These are phyloP conservation scores for Hemileccinum impolitum DNA, from an alignment of 768 basidiomycete species.

Conservation along the genomic window DNA sequence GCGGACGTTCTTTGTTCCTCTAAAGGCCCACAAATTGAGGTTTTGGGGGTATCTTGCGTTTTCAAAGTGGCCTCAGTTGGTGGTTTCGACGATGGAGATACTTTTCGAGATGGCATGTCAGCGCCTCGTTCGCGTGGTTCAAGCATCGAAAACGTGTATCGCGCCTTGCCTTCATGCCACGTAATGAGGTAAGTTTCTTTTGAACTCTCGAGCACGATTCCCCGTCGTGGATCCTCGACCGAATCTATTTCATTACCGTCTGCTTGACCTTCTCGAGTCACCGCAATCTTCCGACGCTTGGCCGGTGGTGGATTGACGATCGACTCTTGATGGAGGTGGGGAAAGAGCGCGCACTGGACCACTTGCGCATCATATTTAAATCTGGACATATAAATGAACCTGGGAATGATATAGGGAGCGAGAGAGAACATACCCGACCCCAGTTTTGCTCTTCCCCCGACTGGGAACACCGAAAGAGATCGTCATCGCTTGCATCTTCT, in stretches of 20 bases:
- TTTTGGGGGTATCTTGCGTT: background rate
- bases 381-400: constrained; percentile 27
- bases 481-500: constrained; percentile 42
- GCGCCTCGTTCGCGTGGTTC: background rate
- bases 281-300: constrained; percentile 28
- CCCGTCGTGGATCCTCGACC: constrained; percentile 8
- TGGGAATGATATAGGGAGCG: background rate
- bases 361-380: constrained; percentile 51
- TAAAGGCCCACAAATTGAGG: background rate
- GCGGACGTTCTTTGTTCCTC: too few relatives aligned
- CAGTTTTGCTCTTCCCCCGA: constrained; percentile 31
- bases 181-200: constrained; percentile 23
- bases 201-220: constrained; percentile 26
- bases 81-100: background rate
- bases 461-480: constrained; percentile 44
- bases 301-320: constrained; percentile 12
- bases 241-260: constrained; percentile 11
- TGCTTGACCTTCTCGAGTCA: constrained; percentile 2
- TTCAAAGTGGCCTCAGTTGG: background rate
- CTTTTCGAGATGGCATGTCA: background rate
- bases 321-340: constrained; percentile 24
- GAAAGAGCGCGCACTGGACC: constrained; percentile 45
- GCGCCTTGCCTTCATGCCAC: constrained; percentile 6
- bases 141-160: constrained; percentile 20
- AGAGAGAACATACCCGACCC: constrained; percentile 41